Evolutionary conservation across 306 rosid genomes (phyloP), one percentile per base, ranked within the genome.

Genomic region (Acacia acuminata): DNA sequence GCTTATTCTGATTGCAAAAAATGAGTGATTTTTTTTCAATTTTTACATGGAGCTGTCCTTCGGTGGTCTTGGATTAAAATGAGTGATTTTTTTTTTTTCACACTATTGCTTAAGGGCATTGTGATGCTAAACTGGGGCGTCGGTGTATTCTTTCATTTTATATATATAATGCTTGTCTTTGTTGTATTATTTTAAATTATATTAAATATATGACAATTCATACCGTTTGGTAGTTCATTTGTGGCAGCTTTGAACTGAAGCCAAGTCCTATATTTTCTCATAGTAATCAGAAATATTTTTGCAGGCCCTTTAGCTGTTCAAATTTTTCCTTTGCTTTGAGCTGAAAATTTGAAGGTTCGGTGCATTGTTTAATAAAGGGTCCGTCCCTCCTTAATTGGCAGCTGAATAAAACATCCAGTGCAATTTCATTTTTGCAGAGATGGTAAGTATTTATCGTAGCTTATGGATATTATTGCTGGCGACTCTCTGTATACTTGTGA

Each of bases 391-490:
- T 61, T 58, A 58, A n/a, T 8, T 56, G 71, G 79, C 38, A 47
- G 50, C 79, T 11, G 81, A 80, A 78, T 64, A 71, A 60, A 84
- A 73, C 24, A 48, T 32, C 32, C 77, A 53, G 65, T 73, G 44
- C 73, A 64, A 50, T 50, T 69, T 36, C 61, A 34, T 63, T 77
- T 61, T 6, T n/a, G 79, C 53, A 50, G 42, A 58, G 34, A 87
- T 87, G 92, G 92, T 89, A 89, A 83, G 51, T 43, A 22, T 80
- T 53, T 48, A 66, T 64, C 76, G 56, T n/a, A n/a, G 25, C 70
- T 58, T 73, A 4, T 12, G 40, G 30, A 65, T 81, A 30, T 65
- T 65, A 14, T 17, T 19, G 61, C 47, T 34, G 70, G 45, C 63
- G 53, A 60, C 69, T 24, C 53, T 25, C 15, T 19, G 6, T 25